Evolutionary conservation across 331 rosid species (phyloP).

Genomic region (Dryas integrifolia): DNA sequence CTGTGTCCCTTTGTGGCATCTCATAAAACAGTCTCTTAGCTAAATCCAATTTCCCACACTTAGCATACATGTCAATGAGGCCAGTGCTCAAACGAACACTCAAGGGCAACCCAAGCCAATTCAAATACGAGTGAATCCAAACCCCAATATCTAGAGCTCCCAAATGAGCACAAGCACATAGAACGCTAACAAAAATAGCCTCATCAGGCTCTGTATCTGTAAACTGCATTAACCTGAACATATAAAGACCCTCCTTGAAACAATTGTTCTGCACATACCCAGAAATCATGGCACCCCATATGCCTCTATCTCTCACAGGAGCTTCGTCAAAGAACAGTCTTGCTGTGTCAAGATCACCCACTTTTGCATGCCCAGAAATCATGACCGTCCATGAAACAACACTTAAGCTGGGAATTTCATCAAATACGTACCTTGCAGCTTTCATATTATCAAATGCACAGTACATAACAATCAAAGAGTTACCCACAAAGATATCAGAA

Average conservation of each 20-base stretch:
- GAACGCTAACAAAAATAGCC: conserved; percentile 56
- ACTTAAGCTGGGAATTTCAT: conserved; percentile 63
- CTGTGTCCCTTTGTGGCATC: conserved; percentile 44
- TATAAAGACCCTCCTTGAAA: conserved; percentile 59
- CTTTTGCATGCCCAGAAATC: conserved; percentile 65
- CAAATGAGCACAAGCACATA: conserved; percentile 74
- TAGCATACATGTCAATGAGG: conserved; percentile 73
- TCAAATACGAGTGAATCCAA: conserved; percentile 59
- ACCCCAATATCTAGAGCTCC: conserved; percentile 64
- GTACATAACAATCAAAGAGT: conserved; percentile 54
- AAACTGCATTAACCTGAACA: conserved; percentile 60
- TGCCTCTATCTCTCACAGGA: conserved; percentile 56
- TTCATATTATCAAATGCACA: conserved; percentile 35
- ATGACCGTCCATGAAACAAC: conserved; percentile 66
- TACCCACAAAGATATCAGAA: conserved; percentile 58
- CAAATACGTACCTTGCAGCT: conserved; percentile 54
- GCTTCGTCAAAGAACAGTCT: conserved; percentile 70
- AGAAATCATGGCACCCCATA: conserved; percentile 90
- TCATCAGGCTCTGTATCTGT: conserved; percentile 56
- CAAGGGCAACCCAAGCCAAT: conserved; percentile 27
- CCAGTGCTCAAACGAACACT: conserved; percentile 58
- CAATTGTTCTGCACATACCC: conserved; percentile 71
- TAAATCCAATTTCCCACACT: conserved; percentile 58
- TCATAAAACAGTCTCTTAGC: conserved; percentile 46
- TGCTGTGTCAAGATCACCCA: conserved; percentile 53